Conservation (phyloP, 768 basidiomycete genomes). For the Phaffia australis region DNA sequence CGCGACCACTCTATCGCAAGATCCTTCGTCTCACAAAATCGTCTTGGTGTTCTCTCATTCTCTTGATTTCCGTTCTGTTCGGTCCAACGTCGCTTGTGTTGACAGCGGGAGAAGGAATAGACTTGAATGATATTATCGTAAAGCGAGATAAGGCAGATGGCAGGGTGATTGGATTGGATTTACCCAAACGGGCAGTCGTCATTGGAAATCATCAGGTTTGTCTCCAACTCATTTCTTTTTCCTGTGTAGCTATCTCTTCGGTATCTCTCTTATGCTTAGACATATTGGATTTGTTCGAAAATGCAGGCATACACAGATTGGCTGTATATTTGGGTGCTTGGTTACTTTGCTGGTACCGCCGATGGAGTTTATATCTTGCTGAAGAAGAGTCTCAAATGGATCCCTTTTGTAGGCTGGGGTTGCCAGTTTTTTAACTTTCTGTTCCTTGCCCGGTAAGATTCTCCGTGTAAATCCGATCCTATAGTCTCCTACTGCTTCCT, state of each 20-base stretch:
- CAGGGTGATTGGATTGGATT: constrained; percentile 49
- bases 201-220: constrained; percentile 87
- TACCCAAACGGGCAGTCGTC: constrained; percentile 69
- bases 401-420: constrained; percentile 29
- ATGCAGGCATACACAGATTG: constrained; percentile 40
- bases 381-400: constrained; percentile 75
- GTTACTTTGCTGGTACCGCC: constrained; percentile 51
- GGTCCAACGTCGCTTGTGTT: constrained; percentile 62
- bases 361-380: constrained; percentile 76
- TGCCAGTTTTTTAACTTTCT: constrained; percentile 95
- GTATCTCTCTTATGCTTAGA: constrained; percentile 55
- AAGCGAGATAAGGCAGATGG: constrained; percentile 49
- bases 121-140: constrained; percentile 43
- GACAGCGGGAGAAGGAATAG: constrained; percentile 42
- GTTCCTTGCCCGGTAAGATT: constrained; percentile 64
- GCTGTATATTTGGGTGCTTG: constrained; percentile 57
- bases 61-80: constrained; percentile 70
- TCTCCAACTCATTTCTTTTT: neutral
- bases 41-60: constrained; percentile 5
- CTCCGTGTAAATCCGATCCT: too few species aligned
- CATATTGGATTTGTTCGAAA: constrained; percentile 7
- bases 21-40: constrained; percentile 38
- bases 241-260: neutral
- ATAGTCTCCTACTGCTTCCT: neutral
- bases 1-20: neutral